phyloP scores from a whole-genome alignment of 176 grass and related monocot species.

The Puccinellia tenuiflora region DNA sequence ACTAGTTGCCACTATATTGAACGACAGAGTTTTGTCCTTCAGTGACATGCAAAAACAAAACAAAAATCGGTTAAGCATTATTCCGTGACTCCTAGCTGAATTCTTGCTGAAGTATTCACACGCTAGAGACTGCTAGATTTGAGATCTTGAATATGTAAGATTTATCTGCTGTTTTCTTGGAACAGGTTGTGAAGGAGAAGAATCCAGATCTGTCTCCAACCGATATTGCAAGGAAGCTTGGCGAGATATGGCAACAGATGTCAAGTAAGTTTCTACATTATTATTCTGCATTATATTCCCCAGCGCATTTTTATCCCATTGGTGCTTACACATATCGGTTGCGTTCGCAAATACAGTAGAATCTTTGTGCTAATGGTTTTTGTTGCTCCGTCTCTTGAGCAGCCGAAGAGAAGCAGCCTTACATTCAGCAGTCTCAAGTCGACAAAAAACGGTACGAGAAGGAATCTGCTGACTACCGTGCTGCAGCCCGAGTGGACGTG shows the following conservation, averaged over 20 bases:
- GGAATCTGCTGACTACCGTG: conserved; percentile 58
- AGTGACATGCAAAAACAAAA: neutral
- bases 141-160: neutral
- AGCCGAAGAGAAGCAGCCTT: conserved; percentile 80
- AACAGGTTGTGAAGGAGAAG: conserved; percentile 64
- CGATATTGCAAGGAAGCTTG: conserved; percentile 71
- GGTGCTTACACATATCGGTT: neutral
- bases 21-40: neutral
- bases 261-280: conserved; percentile 52
- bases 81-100: neutral
- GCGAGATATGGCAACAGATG: conserved; percentile 90
- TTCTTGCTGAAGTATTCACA: neutral
- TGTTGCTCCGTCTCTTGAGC: conserved; percentile 1
- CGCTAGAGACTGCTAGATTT: neutral
- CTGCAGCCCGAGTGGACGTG: conserved; percentile 23
- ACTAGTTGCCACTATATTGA: too few species aligned
- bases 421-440: conserved; percentile 54
- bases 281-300: conserved; percentile 10
- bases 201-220: conserved; percentile 69
- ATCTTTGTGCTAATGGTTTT: neutral
- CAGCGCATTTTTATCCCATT: neutral
- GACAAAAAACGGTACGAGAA: conserved; percentile 75
- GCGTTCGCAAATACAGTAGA: neutral
- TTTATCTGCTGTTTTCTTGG: conserved; percentile 23
- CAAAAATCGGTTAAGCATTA: neutral